Percentiles rank a stretch among this genome's conserved stretches.
These are phyloP conservation scores for Davidsoniella neocaledoniae DNA, from an alignment of 2,329 filamentous ascomycete genomes.

Conservation along the genomic window DNA sequence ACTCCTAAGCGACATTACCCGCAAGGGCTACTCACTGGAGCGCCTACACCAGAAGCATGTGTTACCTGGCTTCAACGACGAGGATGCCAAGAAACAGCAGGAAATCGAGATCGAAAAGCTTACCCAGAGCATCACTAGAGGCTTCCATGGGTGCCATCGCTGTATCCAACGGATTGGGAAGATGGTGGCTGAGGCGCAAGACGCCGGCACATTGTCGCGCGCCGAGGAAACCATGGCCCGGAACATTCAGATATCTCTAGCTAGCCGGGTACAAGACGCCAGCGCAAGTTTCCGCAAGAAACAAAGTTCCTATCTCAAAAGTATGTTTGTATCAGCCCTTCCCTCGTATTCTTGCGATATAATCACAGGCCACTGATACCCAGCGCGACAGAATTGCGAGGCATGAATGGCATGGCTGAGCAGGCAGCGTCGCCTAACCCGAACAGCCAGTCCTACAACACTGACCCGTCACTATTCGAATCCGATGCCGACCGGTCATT, in stretches of 20 bases:
- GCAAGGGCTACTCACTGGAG: slow-evolving; percentile 70
- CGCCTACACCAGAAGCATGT: slow-evolving; percentile 95
- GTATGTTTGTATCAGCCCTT: slow-evolving; percentile 29
- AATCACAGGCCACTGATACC: background rate
- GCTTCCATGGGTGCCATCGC: slow-evolving; percentile 78
- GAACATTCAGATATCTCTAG: slow-evolving; percentile 87
- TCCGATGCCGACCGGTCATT: slow-evolving; percentile 87
- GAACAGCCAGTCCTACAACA: slow-evolving; percentile 32
- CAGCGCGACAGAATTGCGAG: slow-evolving; percentile 46
- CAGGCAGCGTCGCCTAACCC: slow-evolving; percentile 7
- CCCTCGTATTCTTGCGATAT: too few species aligned
- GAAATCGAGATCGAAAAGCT: slow-evolving; percentile 79
- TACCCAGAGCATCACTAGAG: slow-evolving; percentile 76
- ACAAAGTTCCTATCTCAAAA: slow-evolving; percentile 90
- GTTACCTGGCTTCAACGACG: slow-evolving; percentile 89
- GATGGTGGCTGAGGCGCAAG: slow-evolving; percentile 68
- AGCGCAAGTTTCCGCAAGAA: slow-evolving; percentile 92
- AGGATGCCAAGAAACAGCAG: slow-evolving; percentile 71
- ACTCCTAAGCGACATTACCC: slow-evolving; percentile 60
- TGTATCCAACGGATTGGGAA: slow-evolving; percentile 75
- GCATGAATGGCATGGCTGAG: slow-evolving; percentile 44
- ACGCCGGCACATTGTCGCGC: slow-evolving; percentile 52
- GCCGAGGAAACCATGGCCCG: slow-evolving; percentile 91
- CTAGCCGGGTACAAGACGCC: slow-evolving; percentile 74
- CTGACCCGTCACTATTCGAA: slow-evolving; percentile 77